These are phyloP conservation scores for Lineolata rhizophorae DNA, from an alignment of 495 filamentous ascomycete genomes.

Conservation along the genomic window DNA sequence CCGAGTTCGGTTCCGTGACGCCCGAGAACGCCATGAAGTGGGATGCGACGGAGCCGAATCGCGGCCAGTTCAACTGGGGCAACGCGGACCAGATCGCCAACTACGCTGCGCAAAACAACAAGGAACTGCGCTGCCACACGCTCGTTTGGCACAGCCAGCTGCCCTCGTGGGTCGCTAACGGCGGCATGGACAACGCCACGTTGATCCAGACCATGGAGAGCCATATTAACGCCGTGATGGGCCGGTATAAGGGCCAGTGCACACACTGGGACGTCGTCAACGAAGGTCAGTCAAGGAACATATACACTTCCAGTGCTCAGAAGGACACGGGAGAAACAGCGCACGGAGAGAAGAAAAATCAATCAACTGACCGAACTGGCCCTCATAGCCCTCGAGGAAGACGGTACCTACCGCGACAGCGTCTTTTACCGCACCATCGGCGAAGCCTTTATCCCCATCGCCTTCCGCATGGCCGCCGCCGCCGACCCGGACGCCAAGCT, in stretches of 20 bases:
- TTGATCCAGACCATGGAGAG: constrained; percentile 33
- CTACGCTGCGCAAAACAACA: constrained; percentile 32
- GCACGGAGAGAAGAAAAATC: too few species aligned
- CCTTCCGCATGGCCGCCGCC: constrained; percentile 34
- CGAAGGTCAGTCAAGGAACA: too few species aligned
- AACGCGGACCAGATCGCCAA: constrained; percentile 33
- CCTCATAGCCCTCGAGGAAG: constrained; percentile 43
- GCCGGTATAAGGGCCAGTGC: constrained; percentile 39
- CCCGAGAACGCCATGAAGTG: constrained; percentile 17
- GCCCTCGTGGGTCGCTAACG: constrained; percentile 30
- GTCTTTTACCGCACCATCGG: constrained; percentile 39
- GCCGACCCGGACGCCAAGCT: constrained; percentile 36
- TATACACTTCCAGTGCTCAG: too few species aligned
- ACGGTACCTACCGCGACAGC: constrained; percentile 29
- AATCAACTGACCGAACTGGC: neutral
- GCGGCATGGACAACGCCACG: constrained; percentile 25
- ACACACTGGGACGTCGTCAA: constrained; percentile 48
- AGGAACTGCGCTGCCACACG: constrained; percentile 41
- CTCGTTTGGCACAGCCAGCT: constrained; percentile 44
- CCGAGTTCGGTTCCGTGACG: neutral
- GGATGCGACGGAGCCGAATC: constrained; percentile 26
- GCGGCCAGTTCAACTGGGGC: constrained; percentile 27
- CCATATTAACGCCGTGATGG: constrained; percentile 33
- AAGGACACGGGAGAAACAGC: too few species aligned
- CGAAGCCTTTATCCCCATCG: constrained; percentile 32